Percentiles rank a stretch among this genome's conserved stretches.
Evolutionary conservation across 306 rosid genomes (phyloP).

Genomic region (Cucurbita moschata): DNA sequence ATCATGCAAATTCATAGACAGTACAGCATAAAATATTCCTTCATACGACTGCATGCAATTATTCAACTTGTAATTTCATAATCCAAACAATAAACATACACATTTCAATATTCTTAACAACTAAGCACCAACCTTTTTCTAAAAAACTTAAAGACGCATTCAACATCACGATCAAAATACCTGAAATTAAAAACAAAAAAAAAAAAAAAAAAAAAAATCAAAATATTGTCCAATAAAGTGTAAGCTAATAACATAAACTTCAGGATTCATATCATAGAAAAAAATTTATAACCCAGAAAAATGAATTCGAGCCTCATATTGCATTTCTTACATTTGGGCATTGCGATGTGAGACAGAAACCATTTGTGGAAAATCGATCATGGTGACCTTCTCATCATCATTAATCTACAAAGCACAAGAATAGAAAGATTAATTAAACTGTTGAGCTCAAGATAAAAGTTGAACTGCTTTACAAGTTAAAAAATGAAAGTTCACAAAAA

Average conservation of each 20-base stretch:
- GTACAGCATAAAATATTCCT: neutral
- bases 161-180: conserved; percentile 97
- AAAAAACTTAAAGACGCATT: conserved; percentile 77
- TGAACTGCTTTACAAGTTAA: neutral
- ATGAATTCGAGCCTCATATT: neutral
- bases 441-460: conserved; percentile 8
- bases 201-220: neutral
- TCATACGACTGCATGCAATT: neutral
- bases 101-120: neutral
- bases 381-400: conserved; percentile 67
- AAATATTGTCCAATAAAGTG: neutral
- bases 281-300: neutral
- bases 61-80: neutral
- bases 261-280: neutral
- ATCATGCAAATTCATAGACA: neutral
- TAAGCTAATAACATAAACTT: neutral
- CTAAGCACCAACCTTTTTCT: conserved; percentile 52
- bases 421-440: neutral
- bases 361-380: conserved; percentile 97
- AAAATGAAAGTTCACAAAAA: neutral
- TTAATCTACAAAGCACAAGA: conserved; percentile 36
- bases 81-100: neutral
- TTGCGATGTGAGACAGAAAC: conserved; percentile 80
- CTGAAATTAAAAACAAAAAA: conserved; percentile 23
- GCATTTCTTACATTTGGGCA: conserved; percentile 65